Conservation (phyloP, 179 eudicot species). For the Nepenthes alata region DNA sequence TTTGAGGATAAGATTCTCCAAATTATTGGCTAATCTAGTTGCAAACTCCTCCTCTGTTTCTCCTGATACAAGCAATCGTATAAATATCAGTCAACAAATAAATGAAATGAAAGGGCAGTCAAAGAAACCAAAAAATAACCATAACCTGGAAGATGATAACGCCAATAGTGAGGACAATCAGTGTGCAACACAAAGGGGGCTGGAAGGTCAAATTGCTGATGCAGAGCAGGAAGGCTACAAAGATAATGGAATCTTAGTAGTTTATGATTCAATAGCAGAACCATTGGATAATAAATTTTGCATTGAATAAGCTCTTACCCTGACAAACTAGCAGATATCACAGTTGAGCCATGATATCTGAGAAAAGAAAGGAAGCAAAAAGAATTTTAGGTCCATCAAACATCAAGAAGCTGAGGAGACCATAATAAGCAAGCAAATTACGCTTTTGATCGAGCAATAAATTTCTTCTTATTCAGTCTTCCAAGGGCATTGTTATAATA, state of each 20-base stretch:
- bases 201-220: constrained; percentile 89
- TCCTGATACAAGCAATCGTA: constrained; percentile 27
- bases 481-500: constrained; percentile 96
- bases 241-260: constrained; percentile 2
- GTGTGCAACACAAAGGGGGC: constrained; percentile 93
- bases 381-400: constrained; percentile 2
- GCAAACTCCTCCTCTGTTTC: constrained; percentile 95
- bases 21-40: constrained; percentile 76
- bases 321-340: constrained; percentile 87
- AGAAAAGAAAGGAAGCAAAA: constrained; percentile 13
- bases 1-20: constrained; percentile 81
- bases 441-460: constrained; percentile 88
- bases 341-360: constrained; percentile 95
- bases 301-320: constrained; percentile 37
- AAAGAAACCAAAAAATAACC: constrained; percentile 1
- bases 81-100: constrained; percentile 1
- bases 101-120: background rate
- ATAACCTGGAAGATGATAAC: constrained; percentile 79
- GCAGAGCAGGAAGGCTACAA: constrained; percentile 68
- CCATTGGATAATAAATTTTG: background rate
- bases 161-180: constrained; percentile 99
- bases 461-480: constrained; percentile 87
- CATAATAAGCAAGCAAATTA: constrained; percentile 20
- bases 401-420: background rate
- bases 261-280: background rate